Evolutionary conservation across 2,329 filamentous ascomycete genomes (phyloP).

Genomic region (Stemphylium lycopersici): DNA sequence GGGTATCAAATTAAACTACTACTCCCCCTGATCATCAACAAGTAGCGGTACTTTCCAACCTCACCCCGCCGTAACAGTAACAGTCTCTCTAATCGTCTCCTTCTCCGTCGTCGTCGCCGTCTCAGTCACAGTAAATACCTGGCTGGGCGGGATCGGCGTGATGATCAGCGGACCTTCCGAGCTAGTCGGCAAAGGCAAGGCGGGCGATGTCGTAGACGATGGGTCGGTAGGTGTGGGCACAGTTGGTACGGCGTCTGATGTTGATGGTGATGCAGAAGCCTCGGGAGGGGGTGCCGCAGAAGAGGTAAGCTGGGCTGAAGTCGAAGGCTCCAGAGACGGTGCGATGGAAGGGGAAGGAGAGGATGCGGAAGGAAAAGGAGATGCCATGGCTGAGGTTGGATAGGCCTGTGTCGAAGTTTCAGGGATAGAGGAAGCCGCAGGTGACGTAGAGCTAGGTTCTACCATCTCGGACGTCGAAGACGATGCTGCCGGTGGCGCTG

Average conservation of each 20-base stretch:
- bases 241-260: not conserved
- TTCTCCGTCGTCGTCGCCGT: conserved; percentile 40
- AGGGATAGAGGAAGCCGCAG: not conserved
- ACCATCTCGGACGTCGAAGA: not conserved
- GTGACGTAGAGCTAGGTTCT: not conserved
- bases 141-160: conserved; percentile 40
- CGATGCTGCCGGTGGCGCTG: not conserved
- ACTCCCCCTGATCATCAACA: not conserved
- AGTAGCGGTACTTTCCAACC: not conserved
- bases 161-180: conserved; percentile 40
- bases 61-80: conserved; percentile 25
- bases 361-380: not conserved
- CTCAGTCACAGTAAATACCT: conserved; percentile 44
- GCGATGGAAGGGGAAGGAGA: too few relatives aligned
- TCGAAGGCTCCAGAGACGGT: not conserved
- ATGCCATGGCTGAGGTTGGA: not conserved
- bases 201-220: conserved; percentile 5
- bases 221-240: conserved; percentile 1
- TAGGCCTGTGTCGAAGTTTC: conserved; percentile 6
- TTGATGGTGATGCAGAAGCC: not conserved
- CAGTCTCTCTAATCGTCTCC: conserved; percentile 39
- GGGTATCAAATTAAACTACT: conserved; percentile 5
- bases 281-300: not conserved
- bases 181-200: conserved; percentile 10
- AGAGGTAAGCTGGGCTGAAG: not conserved